These are phyloP conservation scores for Hymenoscyphus infarciens DNA, from an alignment of 2,329 filamentous ascomycete genomes.

Conservation along the genomic window DNA sequence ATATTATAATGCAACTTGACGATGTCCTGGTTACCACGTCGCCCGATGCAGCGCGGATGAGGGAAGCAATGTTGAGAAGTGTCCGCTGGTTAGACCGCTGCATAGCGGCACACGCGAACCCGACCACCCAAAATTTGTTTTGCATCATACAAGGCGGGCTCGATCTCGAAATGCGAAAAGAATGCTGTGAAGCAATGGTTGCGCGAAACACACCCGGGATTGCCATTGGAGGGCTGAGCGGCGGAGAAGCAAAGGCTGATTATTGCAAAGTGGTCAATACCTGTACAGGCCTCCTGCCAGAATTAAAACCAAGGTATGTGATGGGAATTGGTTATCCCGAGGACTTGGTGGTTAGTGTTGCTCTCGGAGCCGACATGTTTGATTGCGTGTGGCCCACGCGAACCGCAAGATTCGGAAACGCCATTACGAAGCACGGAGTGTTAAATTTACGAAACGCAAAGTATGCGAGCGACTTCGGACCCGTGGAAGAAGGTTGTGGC, in stretches of 20 bases:
- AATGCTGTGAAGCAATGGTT: slow-evolving; percentile 86
- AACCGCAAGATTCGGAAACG: slow-evolving; percentile 94
- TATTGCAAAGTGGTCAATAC: slow-evolving; percentile 88
- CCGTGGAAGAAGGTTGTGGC: slow-evolving; percentile 77
- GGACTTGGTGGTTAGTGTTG: slow-evolving; percentile 88
- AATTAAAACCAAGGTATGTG: slow-evolving; percentile 93
- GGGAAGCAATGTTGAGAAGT: slow-evolving; percentile 90
- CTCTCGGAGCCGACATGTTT: slow-evolving; percentile 97
- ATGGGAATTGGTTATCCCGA: slow-evolving; percentile 99
- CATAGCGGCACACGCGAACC: slow-evolving; percentile 82
- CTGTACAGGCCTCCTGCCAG: slow-evolving; percentile 80
- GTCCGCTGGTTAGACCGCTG: slow-evolving; percentile 95
- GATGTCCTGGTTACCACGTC: slow-evolving; percentile 97
- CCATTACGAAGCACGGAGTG: slow-evolving; percentile 76
- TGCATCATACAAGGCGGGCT: slow-evolving; percentile 98
- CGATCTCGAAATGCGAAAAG: slow-evolving; percentile 76
- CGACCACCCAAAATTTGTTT: slow-evolving; percentile 84
- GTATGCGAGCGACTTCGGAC: slow-evolving; percentile 75
- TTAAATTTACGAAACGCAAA: slow-evolving; percentile 76
- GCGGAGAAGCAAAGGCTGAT: slow-evolving; percentile 88
- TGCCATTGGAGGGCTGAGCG: slow-evolving; percentile 90
- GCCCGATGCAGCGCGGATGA: slow-evolving; percentile 81
- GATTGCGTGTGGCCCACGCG: slow-evolving; percentile 98
- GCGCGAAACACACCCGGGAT: slow-evolving; percentile 90
- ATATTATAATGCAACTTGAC: slow-evolving; percentile 99